These are phyloP conservation scores for Phytophthora fragariae DNA, from an alignment of 352 stramenopile genomes.

Conservation along the genomic window DNA sequence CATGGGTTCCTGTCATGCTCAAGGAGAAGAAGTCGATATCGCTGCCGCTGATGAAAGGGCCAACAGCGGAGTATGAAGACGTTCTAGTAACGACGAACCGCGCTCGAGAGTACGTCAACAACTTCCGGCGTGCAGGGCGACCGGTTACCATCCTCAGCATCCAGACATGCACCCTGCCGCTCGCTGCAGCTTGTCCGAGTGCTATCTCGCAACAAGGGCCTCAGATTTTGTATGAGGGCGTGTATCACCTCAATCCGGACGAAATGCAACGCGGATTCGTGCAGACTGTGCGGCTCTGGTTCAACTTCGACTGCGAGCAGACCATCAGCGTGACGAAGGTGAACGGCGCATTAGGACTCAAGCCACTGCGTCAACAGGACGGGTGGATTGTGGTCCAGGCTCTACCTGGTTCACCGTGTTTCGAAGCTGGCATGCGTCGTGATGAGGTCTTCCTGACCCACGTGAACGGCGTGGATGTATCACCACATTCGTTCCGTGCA, in stretches of 20 bases:
- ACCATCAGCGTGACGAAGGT: slow-evolving; percentile 85
- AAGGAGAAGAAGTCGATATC: slow-evolving; percentile 46
- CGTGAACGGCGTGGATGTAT: slow-evolving; percentile 83
- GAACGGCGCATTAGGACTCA: slow-evolving; percentile 69
- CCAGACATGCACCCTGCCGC: slow-evolving; percentile 65
- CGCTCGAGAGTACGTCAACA: slow-evolving; percentile 70
- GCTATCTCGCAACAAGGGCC: slow-evolving; percentile 70
- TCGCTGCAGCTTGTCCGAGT: slow-evolving; percentile 67
- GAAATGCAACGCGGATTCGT: slow-evolving; percentile 69
- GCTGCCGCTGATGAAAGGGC: slow-evolving; percentile 47
- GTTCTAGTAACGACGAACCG: slow-evolving; percentile 72
- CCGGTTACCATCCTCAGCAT: slow-evolving; percentile 79
- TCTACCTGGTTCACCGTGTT: slow-evolving; percentile 65
- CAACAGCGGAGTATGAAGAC: slow-evolving; percentile 61
- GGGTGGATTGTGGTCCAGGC: slow-evolving; percentile 82
- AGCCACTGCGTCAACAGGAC: slow-evolving; percentile 78
- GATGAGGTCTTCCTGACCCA: slow-evolving; percentile 85
- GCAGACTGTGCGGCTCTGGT: slow-evolving; percentile 77
- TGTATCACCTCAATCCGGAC: slow-evolving; percentile 61
- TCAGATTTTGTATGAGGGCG: slow-evolving; percentile 66
- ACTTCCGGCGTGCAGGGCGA: slow-evolving; percentile 58
- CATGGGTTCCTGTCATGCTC: slow-evolving; percentile 71
- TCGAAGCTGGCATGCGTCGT: slow-evolving; percentile 75
- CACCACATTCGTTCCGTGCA: slow-evolving; percentile 71
- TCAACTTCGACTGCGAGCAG: slow-evolving; percentile 84